phyloP scores from a whole-genome alignment of 345 rosid species.

The Citrus maxima region DNA sequence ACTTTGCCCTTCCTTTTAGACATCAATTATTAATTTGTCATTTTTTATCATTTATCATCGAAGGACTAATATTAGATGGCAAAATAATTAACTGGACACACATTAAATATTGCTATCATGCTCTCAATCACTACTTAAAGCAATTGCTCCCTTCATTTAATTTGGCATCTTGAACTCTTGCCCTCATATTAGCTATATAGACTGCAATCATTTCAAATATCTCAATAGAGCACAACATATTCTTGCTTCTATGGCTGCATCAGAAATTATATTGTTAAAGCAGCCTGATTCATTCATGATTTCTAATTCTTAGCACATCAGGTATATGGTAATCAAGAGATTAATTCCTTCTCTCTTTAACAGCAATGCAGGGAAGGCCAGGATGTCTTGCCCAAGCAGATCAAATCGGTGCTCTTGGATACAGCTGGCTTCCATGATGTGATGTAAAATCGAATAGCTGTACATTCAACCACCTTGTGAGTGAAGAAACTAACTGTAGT shows the following conservation, averaged over 20 bases:
- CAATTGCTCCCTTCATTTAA: neutral
- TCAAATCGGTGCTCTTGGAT: slow-evolving; percentile 87
- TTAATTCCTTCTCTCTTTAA: slow-evolving; percentile 9
- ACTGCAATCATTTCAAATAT: neutral
- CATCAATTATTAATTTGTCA: neutral
- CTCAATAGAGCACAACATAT: neutral
- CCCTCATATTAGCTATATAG: neutral
- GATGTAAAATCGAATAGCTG: slow-evolving; percentile 25
- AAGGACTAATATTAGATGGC: neutral
- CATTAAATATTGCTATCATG: neutral
- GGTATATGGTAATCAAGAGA: slow-evolving; percentile 4
- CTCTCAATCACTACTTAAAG: neutral
- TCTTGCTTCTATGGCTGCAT: neutral
- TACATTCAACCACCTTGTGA: neutral
- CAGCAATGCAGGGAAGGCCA: slow-evolving; percentile 96
- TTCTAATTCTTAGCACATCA: neutral
- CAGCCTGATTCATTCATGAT: neutral
- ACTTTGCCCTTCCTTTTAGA: neutral
- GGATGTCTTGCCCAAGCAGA: slow-evolving; percentile 79
- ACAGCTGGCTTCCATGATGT: slow-evolving; percentile 72
- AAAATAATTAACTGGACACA: neutral
- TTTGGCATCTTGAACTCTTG: neutral
- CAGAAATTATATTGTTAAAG: neutral
- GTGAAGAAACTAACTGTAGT: slow-evolving; percentile 24
- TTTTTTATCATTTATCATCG: neutral